These are phyloP conservation scores for Fraxinus latifolia DNA, from an alignment of 305 asterid genomes.

Conservation along the genomic window DNA sequence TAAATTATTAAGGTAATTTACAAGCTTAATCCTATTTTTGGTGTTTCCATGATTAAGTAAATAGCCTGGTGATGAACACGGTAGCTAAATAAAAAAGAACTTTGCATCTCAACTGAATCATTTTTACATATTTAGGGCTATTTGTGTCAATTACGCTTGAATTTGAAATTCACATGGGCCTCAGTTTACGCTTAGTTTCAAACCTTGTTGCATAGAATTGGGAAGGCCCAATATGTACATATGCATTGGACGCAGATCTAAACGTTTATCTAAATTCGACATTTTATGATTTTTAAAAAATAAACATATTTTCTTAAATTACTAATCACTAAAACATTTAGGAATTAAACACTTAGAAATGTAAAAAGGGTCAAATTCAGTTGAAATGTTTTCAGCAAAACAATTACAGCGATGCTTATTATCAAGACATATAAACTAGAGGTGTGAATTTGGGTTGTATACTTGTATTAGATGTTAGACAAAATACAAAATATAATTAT, in stretches of 20 bases:
- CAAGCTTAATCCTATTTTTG: background rate
- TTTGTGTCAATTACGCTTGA: background rate
- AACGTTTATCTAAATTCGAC: background rate
- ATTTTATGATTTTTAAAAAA: too few relatives aligned
- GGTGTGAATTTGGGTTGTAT: too few relatives aligned
- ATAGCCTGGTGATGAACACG: background rate
- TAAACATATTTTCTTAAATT: background rate
- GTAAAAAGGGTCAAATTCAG: background rate
- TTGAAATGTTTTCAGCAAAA: background rate
- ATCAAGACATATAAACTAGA: too few relatives aligned
- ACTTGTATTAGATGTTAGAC: too few relatives aligned
- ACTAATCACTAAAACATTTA: too few relatives aligned
- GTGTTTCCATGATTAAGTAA: background rate
- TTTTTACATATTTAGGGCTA: background rate
- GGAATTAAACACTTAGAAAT: too few relatives aligned
- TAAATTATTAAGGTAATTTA: background rate
- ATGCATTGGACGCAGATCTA: background rate
- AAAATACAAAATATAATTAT: too few relatives aligned
- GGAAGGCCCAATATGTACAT: background rate
- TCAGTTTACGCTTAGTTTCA: background rate
- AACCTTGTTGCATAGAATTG: background rate
- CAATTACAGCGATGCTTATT: background rate
- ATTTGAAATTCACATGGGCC: background rate
- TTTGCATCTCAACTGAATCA: background rate
- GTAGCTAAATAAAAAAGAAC: background rate